Conservation (phyloP, 495 filamentous ascomycete species). For the Evernia prunastri region DNA sequence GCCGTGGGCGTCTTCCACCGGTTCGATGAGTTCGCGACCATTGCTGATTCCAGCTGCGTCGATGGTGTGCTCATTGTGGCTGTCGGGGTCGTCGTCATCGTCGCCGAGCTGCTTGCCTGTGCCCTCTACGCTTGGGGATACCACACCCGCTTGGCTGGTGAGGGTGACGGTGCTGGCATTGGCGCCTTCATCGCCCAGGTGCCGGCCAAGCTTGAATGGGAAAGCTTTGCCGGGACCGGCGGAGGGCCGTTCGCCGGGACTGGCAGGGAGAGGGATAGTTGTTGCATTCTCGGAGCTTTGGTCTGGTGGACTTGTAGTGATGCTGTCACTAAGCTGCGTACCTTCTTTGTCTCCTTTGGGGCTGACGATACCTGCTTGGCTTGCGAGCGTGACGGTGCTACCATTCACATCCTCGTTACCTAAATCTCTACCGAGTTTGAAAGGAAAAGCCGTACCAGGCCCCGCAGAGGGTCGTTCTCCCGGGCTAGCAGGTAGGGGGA, state of each 20-base stretch:
- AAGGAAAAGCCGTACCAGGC: constrained; percentile 21
- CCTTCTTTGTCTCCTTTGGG: constrained; percentile 17
- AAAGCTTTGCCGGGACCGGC: constrained; percentile 17
- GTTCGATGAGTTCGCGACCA: background rate
- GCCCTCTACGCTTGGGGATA: constrained; percentile 19
- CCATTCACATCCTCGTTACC: constrained; percentile 14
- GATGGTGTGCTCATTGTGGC: background rate
- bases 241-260: constrained; percentile 31
- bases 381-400: constrained; percentile 23
- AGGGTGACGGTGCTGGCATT: constrained; percentile 26
- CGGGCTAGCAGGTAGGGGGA: constrained; percentile 38
- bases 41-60: background rate
- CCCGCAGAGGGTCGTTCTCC: constrained; percentile 29
- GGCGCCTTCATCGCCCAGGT: constrained; percentile 5
- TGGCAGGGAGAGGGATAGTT: constrained; percentile 36
- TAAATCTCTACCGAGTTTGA: constrained; percentile 21
- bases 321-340: constrained; percentile 12
- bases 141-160: constrained; percentile 19
- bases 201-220: constrained; percentile 24
- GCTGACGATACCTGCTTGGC: constrained; percentile 17
- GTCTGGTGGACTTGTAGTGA: constrained; percentile 1
- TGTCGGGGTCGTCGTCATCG: background rate
- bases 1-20: background rate
- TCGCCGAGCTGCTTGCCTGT: constrained; percentile 11
- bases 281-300: background rate